These are phyloP conservation scores for Endoconidiophora polonica DNA, from an alignment of 2,329 filamentous ascomycete species.

Conservation along the genomic window DNA sequence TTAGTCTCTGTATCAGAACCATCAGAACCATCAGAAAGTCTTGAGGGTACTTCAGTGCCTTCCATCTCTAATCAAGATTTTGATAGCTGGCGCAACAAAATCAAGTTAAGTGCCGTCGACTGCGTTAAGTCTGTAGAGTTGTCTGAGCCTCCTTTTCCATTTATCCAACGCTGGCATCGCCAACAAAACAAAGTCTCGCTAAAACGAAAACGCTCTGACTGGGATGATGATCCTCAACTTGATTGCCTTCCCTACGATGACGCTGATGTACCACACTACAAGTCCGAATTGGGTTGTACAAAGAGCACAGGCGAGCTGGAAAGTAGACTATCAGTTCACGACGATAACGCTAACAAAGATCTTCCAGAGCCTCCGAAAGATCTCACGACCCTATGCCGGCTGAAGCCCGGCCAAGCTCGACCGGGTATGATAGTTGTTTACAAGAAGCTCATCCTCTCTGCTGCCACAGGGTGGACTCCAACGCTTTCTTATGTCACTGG, in stretches of 20 bases:
- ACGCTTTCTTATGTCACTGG: slow-evolving; percentile 48
- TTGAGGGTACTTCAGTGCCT: too few species aligned
- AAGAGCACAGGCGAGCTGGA: too few species aligned
- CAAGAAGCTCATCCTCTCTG: slow-evolving; percentile 45
- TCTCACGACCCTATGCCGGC: slow-evolving; percentile 31
- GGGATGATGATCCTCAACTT: slow-evolving; percentile 26
- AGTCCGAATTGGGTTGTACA: too few species aligned
- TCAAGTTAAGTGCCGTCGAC: slow-evolving; percentile 65
- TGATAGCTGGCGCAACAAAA: slow-evolving; percentile 56
- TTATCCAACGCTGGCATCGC: slow-evolving; percentile 72
- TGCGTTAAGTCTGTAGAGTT: slow-evolving; percentile 55
- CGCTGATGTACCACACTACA: slow-evolving; percentile 8
- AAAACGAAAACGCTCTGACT: slow-evolving; percentile 20
- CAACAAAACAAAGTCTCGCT: slow-evolving; percentile 46
- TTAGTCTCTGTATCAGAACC: too few species aligned
- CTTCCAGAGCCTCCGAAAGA: slow-evolving; percentile 46
- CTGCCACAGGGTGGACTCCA: slow-evolving; percentile 49
- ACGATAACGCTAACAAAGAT: slow-evolving; percentile 27
- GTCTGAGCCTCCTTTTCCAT: slow-evolving; percentile 72
- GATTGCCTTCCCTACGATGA: slow-evolving; percentile 15
- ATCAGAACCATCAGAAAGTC: too few species aligned
- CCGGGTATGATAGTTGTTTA: slow-evolving; percentile 52
- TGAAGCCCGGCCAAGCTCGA: slow-evolving; percentile 32
- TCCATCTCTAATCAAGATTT: neutral
- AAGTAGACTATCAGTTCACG: neutral